Evolutionary conservation across 2,329 filamentous ascomycete species (phyloP).

Genomic region (Botryotinia narcissicola): DNA sequence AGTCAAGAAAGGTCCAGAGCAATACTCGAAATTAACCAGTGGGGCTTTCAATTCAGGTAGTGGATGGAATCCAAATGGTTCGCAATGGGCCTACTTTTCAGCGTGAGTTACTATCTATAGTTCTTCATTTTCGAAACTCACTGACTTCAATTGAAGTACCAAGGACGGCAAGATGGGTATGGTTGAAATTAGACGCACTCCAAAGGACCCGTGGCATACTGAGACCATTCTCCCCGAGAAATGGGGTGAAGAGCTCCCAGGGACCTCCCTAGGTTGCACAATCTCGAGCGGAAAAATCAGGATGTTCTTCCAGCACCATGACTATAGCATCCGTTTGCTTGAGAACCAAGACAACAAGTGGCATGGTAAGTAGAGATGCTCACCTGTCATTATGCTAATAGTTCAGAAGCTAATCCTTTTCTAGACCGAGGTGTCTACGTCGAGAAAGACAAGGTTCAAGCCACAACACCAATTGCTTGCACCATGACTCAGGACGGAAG

Average conservation of each 20-base stretch:
- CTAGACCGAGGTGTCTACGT: slow-evolving; percentile 2
- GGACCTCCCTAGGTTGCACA: not conserved
- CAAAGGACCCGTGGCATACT: slow-evolving; percentile 14
- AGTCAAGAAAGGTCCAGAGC: slow-evolving; percentile 12
- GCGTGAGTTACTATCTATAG: not conserved
- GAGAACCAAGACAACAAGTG: not conserved
- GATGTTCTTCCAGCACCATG: slow-evolving; percentile 14
- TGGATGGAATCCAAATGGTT: slow-evolving; percentile 16
- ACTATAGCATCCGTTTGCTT: slow-evolving; percentile 7
- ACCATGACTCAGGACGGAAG: slow-evolving; percentile 3
- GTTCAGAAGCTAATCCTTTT: not conserved
- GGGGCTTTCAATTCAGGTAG: not conserved
- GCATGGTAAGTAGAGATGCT: not conserved
- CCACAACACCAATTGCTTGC: slow-evolving; percentile 10
- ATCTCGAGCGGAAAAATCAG: not conserved
- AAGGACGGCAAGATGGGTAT: slow-evolving; percentile 5
- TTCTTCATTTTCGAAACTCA: not conserved
- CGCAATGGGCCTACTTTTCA: slow-evolving; percentile 15
- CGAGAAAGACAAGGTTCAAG: not conserved
- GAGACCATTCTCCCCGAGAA: slow-evolving; percentile 3
- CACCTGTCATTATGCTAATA: not conserved
- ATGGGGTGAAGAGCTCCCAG: slow-evolving; percentile 7
- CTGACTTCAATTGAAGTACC: not conserved
- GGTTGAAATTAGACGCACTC: slow-evolving; percentile 15
- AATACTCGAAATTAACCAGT: slow-evolving; percentile 12